Base-by-base conservation (phyloP, 164 flowering plant species). In the Annona squamosa region DNA sequence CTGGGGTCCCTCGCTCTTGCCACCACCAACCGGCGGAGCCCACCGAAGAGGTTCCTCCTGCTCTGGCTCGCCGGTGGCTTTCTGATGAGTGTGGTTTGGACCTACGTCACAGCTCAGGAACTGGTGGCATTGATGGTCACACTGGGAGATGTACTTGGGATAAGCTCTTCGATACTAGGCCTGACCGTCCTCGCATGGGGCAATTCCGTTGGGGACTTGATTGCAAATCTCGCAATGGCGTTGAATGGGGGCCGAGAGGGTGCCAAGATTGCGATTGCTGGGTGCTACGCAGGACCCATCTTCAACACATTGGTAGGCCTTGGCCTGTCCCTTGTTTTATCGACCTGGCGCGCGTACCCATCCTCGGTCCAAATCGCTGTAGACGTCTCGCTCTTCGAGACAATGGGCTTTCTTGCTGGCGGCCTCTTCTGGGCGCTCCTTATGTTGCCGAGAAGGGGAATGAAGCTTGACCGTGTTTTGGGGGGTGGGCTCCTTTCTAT, bases 101-200 rank as follows among this genome's bases (percentile, higher is more conserved):
- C 78, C 75, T 87, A 84, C 72, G 81, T 87, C n/a, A 77, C 75
- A 17, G 90, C 90, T 2, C 66, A 82, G 47, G 90, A 87, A 74
- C 76, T 87, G 70, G 88, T 87, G 18, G 77, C 86, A 0, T 65
- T 87, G 75, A 70, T 87, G 67, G 84, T 84, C 12, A 72, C 90
- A 41, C 71, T 87, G 26, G 88, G 90, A 26, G 47, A 59, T 46
- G 78, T 86, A 45, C 48, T 79, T 17, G 81, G 83, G 5, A 79
- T 86, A 61, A 84, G 79, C 69, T 79, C 89, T 72, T 77, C 89
- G 12, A 72, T 82, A n/a, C 85, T 86, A 10, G 87, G 83, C 4
- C 19, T 86, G 52, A 86, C 89, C 37, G 78, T 86, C n/a, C 78
- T 86, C 46, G 89, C 89, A 17, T 86, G 89, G 89, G 89, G 89